phyloP scores from a whole-genome alignment of 441 rosid species.

The Kokia cookei region DNA sequence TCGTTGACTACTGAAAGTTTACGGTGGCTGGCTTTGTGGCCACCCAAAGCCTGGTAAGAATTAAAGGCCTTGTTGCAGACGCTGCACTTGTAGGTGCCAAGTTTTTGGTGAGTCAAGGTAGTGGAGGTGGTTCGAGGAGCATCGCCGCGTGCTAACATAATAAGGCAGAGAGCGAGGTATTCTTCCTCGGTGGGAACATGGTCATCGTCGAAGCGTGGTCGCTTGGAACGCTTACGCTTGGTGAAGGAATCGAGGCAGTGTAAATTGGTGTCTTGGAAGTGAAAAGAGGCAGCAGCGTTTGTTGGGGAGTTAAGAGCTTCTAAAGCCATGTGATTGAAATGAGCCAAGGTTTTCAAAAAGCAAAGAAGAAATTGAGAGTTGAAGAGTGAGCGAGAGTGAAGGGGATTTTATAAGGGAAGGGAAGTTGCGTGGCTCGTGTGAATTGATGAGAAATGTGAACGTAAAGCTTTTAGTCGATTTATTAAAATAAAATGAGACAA shows the following conservation, averaged over 20 bases:
- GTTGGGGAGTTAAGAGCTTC: conserved; percentile 74
- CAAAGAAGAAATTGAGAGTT: background rate
- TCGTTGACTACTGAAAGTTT: conserved; percentile 33
- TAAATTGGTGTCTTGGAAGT: conserved; percentile 34
- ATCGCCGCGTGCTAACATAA: conserved; percentile 87
- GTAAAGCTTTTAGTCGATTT: background rate
- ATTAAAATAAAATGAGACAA: no score
- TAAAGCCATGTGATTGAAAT: conserved; percentile 49
- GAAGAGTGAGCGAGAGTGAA: background rate
- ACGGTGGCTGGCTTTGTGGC: conserved; percentile 88
- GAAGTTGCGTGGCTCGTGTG: background rate
- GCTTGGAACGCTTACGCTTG: conserved; percentile 75
- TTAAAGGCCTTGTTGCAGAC: conserved; percentile 71
- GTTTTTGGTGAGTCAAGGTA: conserved; percentile 8
- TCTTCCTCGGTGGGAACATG: conserved; percentile 70
- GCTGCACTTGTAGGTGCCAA: conserved; percentile 41
- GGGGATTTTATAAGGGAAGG: background rate
- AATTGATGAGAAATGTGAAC: background rate
- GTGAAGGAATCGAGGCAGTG: conserved; percentile 51
- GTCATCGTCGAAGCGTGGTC: conserved; percentile 39
- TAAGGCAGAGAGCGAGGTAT: conserved; percentile 86
- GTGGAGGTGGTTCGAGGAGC: conserved; percentile 8
- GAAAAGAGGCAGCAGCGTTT: conserved; percentile 39
- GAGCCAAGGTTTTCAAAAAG: background rate
- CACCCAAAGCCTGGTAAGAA: conserved; percentile 85